Base-by-base conservation (phyloP, 1,284 basidiomycete species). In the Cryptococcus sp. region DNA sequence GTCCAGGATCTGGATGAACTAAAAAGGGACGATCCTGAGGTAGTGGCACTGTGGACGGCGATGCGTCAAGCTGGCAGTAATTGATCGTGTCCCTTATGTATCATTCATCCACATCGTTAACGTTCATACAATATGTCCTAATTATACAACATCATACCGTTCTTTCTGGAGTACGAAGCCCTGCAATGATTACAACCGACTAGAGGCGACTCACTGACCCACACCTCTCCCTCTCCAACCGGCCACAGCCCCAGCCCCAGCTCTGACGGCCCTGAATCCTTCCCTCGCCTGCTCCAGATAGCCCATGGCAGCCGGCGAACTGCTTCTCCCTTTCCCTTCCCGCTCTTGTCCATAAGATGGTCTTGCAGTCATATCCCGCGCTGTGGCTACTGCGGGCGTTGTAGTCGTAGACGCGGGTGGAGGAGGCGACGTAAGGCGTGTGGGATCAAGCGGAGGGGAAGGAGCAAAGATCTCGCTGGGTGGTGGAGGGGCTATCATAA, bases 1-100 rank as follows among this genome's bases (percentile, higher is more conserved):
- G 78, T 79, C 0, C 78, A 80, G 48, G 71, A 76, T 4, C 73
- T 80, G 3, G 46, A 67, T 72, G 23, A 71, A 76, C 63, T 66
- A 11, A 57, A 41, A 32, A 73, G 78, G 46, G 74, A 80, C 50
- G 54, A 61, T 36, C 55, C 57, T 16, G 62, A 65, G 34, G 61
- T 62, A 7, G 11, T 41, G 22, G 28, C 45, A 18, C 32, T 66
- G 10, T 61, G 58, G 55, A 42, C 56, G 25, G 57, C 55, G 2
- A 61, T 64, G 59, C 45, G 42, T 32, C 9, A 43, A 18, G 24
- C 36, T 19, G 36, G 36, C 18, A 7, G 48, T 32, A 16, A 32
- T 4, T 39, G 16, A 14, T 19, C 11, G 5, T 5, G 28, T 11
- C 5, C 4, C 11, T 28, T 11, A 11, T 28, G 11, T 5, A 28